A percentile compares a stretch with the other conserved stretches of the same genome.
Conservation (phyloP, 441 rosid genomes). For the Populus hybrid region DNA sequence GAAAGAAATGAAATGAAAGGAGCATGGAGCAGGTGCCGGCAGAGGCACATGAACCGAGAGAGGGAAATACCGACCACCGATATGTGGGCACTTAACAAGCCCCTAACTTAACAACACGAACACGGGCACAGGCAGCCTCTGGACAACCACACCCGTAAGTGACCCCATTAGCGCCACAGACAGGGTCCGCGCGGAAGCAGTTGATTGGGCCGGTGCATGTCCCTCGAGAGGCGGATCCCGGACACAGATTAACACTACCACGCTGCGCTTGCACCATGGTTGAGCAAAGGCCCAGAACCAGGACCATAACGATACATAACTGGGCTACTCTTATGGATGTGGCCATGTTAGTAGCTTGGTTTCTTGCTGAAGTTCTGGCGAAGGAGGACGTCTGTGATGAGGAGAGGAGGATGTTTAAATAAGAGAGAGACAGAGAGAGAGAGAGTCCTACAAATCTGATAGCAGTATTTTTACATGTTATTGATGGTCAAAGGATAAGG, state of each 20-base stretch:
- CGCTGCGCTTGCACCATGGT: conserved; percentile 9
- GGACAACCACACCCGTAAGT: conserved; percentile 85
- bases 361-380: not conserved
- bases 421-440: not conserved
- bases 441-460: too few relatives aligned
- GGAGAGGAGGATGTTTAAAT: not conserved
- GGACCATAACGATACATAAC: conserved; percentile 2
- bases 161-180: conserved; percentile 70
- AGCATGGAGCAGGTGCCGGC: too few relatives aligned
- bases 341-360: not conserved
- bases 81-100: conserved; percentile 34
- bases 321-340: not conserved
- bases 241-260: conserved; percentile 23
- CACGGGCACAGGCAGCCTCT: conserved; percentile 69
- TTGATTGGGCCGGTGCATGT: conserved; percentile 47
- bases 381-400: not conserved
- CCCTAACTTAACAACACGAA: conserved; percentile 52
- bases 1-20: too few relatives aligned
- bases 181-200: conserved; percentile 74
- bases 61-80: conserved; percentile 21
- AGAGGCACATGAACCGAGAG: conserved; percentile 19
- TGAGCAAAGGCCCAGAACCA: not conserved
- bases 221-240: conserved; percentile 16
- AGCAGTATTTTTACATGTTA: too few relatives aligned
- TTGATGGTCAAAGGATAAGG: too few relatives aligned